Evolutionary conservation across 306 rosid species (phyloP).

Genomic region (Inga oerstediana): DNA sequence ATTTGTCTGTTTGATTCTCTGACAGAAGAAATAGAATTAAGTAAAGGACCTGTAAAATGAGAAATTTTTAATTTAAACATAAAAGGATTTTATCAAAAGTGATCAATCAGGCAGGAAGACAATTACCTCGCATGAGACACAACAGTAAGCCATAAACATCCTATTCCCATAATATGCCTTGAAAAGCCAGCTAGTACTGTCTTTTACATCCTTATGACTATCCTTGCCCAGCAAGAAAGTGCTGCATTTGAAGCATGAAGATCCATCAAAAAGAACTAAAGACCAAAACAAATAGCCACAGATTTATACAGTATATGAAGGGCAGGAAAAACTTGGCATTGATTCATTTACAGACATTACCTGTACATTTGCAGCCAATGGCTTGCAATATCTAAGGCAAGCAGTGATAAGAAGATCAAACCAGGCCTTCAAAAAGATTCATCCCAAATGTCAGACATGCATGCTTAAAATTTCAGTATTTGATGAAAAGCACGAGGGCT

Average conservation of each 20-base stretch:
- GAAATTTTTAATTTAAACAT: not conserved
- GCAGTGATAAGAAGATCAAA: constrained; percentile 76
- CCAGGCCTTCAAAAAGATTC: constrained; percentile 76
- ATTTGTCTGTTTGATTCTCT: constrained; percentile 61
- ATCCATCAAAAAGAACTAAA: constrained; percentile 24
- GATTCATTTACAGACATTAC: constrained; percentile 40
- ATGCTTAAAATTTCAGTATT: constrained; percentile 31
- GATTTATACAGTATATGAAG: constrained; percentile 1
- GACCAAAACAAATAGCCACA: constrained; percentile 8
- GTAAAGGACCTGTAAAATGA: constrained; percentile 74
- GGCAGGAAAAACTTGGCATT: not conserved
- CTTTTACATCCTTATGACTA: constrained; percentile 98
- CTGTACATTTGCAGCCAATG: constrained; percentile 99
- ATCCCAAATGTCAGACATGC: constrained; percentile 42
- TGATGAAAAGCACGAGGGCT: constrained; percentile 22
- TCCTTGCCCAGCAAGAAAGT: constrained; percentile 90
- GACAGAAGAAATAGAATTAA: constrained; percentile 72
- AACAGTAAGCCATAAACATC: constrained; percentile 97
- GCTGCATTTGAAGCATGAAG: constrained; percentile 54
- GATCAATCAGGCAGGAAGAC: constrained; percentile 4
- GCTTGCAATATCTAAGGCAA: constrained; percentile 93
- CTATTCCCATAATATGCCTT: constrained; percentile 87
- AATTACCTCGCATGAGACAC: constrained; percentile 89
- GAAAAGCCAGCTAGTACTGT: constrained; percentile 94
- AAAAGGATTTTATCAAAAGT: not conserved